phyloP scores from a whole-genome alignment of 2,329 filamentous ascomycete species.

The Fusarium vanettenii region DNA sequence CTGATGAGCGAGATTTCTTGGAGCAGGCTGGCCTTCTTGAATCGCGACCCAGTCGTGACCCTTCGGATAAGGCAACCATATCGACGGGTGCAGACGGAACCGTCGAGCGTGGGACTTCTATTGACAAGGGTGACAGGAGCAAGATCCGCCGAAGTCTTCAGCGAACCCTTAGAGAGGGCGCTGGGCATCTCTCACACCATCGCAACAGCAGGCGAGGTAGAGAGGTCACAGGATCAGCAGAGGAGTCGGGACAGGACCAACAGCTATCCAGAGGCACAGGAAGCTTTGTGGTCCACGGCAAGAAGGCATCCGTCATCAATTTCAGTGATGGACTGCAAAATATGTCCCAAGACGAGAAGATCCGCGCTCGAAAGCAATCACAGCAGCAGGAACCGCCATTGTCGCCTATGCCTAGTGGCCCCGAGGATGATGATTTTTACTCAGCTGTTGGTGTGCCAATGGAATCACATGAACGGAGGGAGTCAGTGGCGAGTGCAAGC shows the following conservation, averaged over 20 bases:
- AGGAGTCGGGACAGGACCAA: conserved; percentile 66
- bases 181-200: conserved; percentile 72
- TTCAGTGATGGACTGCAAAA: conserved; percentile 92
- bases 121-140: conserved; percentile 65
- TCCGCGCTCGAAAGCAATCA: conserved; percentile 70
- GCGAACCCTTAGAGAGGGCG: conserved; percentile 87
- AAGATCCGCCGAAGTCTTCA: conserved; percentile 89
- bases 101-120: conserved; percentile 48
- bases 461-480: conserved; percentile 64
- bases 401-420: conserved; percentile 50
- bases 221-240: conserved; percentile 58
- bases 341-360: conserved; percentile 78
- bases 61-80: conserved; percentile 50
- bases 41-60: conserved; percentile 44
- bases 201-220: conserved; percentile 82
- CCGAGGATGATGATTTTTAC: conserved; percentile 62
- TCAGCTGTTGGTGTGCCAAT: conserved; percentile 60
- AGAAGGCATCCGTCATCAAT: conserved; percentile 97
- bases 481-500: conserved; percentile 72
- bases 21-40: conserved; percentile 75
- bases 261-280: conserved; percentile 82
- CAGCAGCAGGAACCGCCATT: conserved; percentile 54
- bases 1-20: conserved; percentile 74
- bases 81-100: conserved; percentile 49
- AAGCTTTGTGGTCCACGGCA: conserved; percentile 96